These are phyloP conservation scores for Xylaria multiplex DNA, from an alignment of 2,329 filamentous ascomycete genomes.

Conservation along the genomic window DNA sequence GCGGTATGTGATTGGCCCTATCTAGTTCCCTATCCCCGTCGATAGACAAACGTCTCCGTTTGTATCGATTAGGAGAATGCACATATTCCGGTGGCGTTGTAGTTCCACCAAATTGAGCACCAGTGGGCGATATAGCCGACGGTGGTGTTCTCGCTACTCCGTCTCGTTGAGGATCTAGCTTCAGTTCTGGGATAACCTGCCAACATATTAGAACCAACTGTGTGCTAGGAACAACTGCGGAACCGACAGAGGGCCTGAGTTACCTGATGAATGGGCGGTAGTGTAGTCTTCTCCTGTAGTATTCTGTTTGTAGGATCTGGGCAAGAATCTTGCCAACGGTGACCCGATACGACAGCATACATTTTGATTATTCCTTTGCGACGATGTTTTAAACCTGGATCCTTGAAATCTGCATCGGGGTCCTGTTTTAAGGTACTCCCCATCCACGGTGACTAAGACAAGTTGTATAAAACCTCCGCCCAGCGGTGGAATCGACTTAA, in stretches of 20 bases:
- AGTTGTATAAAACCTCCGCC: neutral
- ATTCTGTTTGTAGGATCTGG: conserved; percentile 51
- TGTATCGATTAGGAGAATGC: conserved; percentile 60
- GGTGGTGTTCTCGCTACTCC: conserved; percentile 47
- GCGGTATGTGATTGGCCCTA: conserved; percentile 58
- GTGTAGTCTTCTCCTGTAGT: conserved; percentile 54
- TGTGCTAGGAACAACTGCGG: neutral
- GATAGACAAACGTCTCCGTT: conserved; percentile 58
- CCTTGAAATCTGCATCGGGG: neutral
- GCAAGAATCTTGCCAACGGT: conserved; percentile 53
- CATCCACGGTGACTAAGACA: neutral
- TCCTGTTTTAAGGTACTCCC: no score
- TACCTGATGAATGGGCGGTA: conserved; percentile 66
- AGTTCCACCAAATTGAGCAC: conserved; percentile 43
- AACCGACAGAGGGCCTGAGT: neutral
- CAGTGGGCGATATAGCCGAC: conserved; percentile 51
- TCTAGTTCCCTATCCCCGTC: conserved; percentile 55
- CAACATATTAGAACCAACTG: conserved; percentile 35
- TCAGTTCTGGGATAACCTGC: conserved; percentile 60
- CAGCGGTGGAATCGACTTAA: neutral
- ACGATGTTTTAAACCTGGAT: neutral
- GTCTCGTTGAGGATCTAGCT: conserved; percentile 51
- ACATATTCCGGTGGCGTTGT: conserved; percentile 55
- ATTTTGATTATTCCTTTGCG: neutral
- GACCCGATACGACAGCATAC: conserved; percentile 39